A percentile compares a stretch with the other conserved stretches of the same genome.
Evolutionary conservation across 805 yeast genomes (phyloP).

Genomic region (Ascoidea rubescens): DNA sequence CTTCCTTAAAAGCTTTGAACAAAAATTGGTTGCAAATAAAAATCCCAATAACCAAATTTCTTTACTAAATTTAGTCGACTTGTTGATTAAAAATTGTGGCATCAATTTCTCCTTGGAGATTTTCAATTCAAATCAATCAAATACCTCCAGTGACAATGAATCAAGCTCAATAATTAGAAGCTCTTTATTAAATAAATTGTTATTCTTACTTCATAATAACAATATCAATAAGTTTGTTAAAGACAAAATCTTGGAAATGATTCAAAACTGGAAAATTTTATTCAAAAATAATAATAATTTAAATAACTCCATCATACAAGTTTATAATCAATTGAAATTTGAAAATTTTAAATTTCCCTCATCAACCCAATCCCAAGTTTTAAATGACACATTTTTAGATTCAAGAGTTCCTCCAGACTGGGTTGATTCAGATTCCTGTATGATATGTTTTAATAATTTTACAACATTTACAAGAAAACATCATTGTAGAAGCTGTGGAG

Average conservation of each 20-base stretch:
- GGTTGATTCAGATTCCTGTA: slow-evolving; percentile 91
- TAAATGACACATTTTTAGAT: slow-evolving; percentile 48
- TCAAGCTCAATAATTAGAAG: not conserved
- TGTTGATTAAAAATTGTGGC: slow-evolving; percentile 90
- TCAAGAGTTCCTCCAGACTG: slow-evolving; percentile 94
- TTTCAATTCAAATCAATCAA: slow-evolving; percentile 26
- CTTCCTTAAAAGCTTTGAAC: slow-evolving; percentile 75
- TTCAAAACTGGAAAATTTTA: slow-evolving; percentile 69
- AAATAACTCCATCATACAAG: slow-evolving; percentile 40
- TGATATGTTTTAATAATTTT: slow-evolving; percentile 78
- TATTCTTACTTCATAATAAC: slow-evolving; percentile 19
- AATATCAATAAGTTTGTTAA: slow-evolving; percentile 40
- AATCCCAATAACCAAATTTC: slow-evolving; percentile 77
- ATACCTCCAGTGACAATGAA: slow-evolving; percentile 35
- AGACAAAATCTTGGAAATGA: slow-evolving; percentile 39
- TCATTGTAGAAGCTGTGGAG: slow-evolving; percentile 96
- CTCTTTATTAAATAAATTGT: slow-evolving; percentile 11
- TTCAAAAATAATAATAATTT: slow-evolving; percentile 56
- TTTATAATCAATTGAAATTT: slow-evolving; percentile 41
- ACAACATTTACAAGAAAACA: slow-evolving; percentile 81
- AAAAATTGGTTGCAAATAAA: slow-evolving; percentile 43
- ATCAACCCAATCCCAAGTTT: slow-evolving; percentile 20
- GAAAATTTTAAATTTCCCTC: slow-evolving; percentile 62
- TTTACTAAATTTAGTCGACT: slow-evolving; percentile 63
- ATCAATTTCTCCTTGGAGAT: slow-evolving; percentile 68